Evolutionary conservation across 179 eudicot species (phyloP).

Genomic region (Kewa caespitosa): DNA sequence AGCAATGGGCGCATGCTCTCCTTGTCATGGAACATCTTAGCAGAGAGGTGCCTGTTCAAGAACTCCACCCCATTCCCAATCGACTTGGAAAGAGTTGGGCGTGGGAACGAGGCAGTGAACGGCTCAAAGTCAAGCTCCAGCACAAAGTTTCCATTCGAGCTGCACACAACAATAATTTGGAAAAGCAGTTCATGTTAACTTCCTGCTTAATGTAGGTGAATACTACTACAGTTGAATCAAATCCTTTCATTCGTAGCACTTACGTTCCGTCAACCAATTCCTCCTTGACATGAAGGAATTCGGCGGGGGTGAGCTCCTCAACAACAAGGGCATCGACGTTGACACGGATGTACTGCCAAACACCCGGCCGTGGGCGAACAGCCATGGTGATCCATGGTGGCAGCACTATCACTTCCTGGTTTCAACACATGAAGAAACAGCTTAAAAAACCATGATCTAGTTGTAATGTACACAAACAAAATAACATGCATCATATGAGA

Average conservation of each 20-base stretch:
- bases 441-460: background rate
- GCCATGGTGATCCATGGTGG: conserved; percentile 69
- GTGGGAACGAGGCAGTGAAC: conserved; percentile 66
- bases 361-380: conserved; percentile 76
- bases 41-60: conserved; percentile 86
- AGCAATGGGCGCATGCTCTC: conserved; percentile 87
- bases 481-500: background rate
- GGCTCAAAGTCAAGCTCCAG: conserved; percentile 87
- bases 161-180: conserved; percentile 18
- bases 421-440: background rate
- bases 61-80: conserved; percentile 94
- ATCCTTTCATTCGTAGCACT: conserved; percentile 3
- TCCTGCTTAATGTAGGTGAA: background rate
- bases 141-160: conserved; percentile 72
- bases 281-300: conserved; percentile 64
- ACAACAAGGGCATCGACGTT: conserved; percentile 53
- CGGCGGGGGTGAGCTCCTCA: conserved; percentile 55
- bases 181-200: background rate
- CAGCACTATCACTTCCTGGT: conserved; percentile 72
- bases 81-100: conserved; percentile 83
- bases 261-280: conserved; percentile 62
- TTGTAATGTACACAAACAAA: background rate
- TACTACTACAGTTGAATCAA: background rate
- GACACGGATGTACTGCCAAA: conserved; percentile 71
- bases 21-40: conserved; percentile 95